Base-by-base conservation (phyloP, 2,329 filamentous ascomycete genomes). In the Botrytis porri region DNA sequence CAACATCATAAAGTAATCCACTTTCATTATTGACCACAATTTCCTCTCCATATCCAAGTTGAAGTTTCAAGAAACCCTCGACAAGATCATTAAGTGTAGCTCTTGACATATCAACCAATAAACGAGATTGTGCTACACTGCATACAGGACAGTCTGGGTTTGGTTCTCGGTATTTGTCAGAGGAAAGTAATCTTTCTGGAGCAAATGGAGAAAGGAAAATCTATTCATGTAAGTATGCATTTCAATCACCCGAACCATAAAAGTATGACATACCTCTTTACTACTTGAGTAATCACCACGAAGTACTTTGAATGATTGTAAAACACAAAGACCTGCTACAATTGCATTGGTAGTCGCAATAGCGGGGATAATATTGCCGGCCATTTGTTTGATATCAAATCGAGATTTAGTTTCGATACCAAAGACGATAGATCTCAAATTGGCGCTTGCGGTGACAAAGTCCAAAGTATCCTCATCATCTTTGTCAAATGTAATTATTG, bases 311-410 rank as follows among this genome's bases (percentile, higher is more conserved):
- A 97, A 96, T 0, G 95, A 91, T 81, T 98, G 92, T 39, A 99
- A 84, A 10, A 98, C 94, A 80, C 95, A 98, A 16, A 99, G 87
- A 20, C 94, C 92, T 25, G 96, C 96, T 2, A 96, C 95, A 81
- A 98, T 97, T 25, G 96, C 96, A 81, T 99, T 99, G 0, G 96
- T 98, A 0, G 96, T 99, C 8, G 96, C 96, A 80, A 99, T 99
- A 2, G 96, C 96, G 1, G 96, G 96, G 75, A 99, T 99, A 79
- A 99, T 99, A 81, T 99, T 99, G 71, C 96, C 96, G 6, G 96
- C 96, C 95, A 98, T 99, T 83, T 99, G 93, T 84, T 99, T 99
- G 79, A 96, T 95, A 80, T 98, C 95, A 80, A 98, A 99, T 74
- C 97, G 94, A 35, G 94, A 97, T 81, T 94, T 95, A 7, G 86